These are phyloP conservation scores for Nitzschia palea DNA, from an alignment of 108 stramenopile genomes.

Conservation along the genomic window DNA sequence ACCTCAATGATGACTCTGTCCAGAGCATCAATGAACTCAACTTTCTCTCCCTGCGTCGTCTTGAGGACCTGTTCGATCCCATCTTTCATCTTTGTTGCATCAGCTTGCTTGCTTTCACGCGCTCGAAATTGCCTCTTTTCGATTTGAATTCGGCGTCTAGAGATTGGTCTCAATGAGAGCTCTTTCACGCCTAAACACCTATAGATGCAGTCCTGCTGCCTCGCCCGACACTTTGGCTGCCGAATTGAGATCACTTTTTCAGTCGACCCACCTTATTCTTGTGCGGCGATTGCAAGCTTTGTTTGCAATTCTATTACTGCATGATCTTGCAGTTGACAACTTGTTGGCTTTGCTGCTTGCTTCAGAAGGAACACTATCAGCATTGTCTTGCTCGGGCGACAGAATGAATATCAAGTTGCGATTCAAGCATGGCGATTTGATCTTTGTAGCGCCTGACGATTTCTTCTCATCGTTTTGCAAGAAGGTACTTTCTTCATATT, in stretches of 20 bases:
- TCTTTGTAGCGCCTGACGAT: constrained; percentile 24
- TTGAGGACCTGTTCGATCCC: constrained; percentile 35
- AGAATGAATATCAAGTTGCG: constrained; percentile 26
- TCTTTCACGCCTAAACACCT: constrained; percentile 27
- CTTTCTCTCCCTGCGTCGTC: constrained; percentile 36
- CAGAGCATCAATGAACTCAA: constrained; percentile 47
- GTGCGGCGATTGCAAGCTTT: too few species aligned
- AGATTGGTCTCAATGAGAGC: constrained; percentile 11
- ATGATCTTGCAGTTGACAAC: constrained; percentile 20
- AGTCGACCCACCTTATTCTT: too few species aligned
- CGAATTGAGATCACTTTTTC: constrained; percentile 21
- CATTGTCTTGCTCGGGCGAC: constrained; percentile 15
- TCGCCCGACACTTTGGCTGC: constrained; percentile 30
- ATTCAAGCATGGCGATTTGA: constrained; percentile 30
- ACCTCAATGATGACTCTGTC: constrained; percentile 61
- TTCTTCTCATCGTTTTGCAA: constrained; percentile 19
- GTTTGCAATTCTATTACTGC: too few species aligned
- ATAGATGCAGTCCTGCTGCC: constrained; percentile 26
- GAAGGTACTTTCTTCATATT: constrained; percentile 22
- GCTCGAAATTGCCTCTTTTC: constrained; percentile 15
- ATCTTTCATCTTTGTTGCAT: constrained; percentile 18
- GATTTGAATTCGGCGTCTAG: constrained; percentile 25
- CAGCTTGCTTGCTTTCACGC: constrained; percentile 25
- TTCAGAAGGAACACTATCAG: constrained; percentile 21
- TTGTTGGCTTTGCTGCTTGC: constrained; percentile 27